Evolutionary conservation across 306 rosid genomes (phyloP), one percentile per base, ranked within the genome.

Genomic region (Inga oerstediana): DNA sequence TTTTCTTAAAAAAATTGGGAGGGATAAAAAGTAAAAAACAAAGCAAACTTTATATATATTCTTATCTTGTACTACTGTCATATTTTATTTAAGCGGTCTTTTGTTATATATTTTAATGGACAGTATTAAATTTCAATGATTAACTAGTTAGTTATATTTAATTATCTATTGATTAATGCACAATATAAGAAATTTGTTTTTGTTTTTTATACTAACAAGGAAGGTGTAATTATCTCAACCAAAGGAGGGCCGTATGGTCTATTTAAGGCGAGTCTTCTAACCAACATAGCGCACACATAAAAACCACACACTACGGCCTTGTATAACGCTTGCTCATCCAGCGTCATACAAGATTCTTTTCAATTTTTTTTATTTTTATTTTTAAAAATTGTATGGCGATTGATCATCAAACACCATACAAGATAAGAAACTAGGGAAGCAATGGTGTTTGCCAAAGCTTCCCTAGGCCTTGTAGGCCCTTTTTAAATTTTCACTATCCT

Each of bases 281-380:
- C 24, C 24, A 41, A 15, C 37, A 59, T 24, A 3, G 39, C 71
- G 19, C 64, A 77, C 77, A 78, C 88, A 81, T 75, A 82, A 84
- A 54, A 59, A 44, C 51, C 62, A 68, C n/a, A n/a, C n/a, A n/a
- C 44, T 7, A 13, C 10, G n/a, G n/a, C 27, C 27, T 24, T 24
- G 27, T 24, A 24, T 24, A 0, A 0, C 27, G 27, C 0, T 24
- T 24, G 27, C 27, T 24, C 0, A 0, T 24, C 27, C 0, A 24
- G 27, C 27, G 0, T 24, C 27, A 0, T 24, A 24, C 27, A 24
- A 24, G 27, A 0, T 24, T 24, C 27, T 24, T 24, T 24, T 24
- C 0, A 24, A 24, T 24, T 24, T 24, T 24, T 24, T 0, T 24
- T 24, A 24, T 24, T 24, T 24, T 24, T 24, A 0, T 24, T 24